Conservation (phyloP, 2,329 filamentous ascomycete species). For the Monascus ruber region DNA sequence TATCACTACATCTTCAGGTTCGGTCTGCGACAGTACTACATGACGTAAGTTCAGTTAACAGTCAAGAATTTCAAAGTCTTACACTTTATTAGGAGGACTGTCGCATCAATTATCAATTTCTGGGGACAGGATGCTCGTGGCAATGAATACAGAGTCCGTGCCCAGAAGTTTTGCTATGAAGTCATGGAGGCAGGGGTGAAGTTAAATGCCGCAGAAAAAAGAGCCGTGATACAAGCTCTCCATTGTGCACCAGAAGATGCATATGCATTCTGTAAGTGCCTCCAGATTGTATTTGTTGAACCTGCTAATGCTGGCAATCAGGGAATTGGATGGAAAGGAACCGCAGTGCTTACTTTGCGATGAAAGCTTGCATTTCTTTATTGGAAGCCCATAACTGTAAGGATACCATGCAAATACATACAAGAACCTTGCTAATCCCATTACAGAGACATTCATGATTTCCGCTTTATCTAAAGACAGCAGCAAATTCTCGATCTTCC, state of each 20-base stretch:
- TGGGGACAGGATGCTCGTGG: constrained; percentile 11
- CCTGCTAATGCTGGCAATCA: constrained; percentile 4
- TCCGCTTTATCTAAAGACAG: too few relatives aligned
- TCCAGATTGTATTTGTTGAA: background rate
- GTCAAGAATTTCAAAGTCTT: background rate
- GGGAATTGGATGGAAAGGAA: constrained; percentile 12
- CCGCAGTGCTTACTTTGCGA: constrained; percentile 11
- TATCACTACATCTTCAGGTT: constrained; percentile 15
- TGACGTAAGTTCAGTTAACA: constrained; percentile 10
- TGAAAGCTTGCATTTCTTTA: constrained; percentile 10
- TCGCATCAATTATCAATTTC: constrained; percentile 10
- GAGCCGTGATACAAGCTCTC: constrained; percentile 7
- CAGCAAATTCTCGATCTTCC: too few relatives aligned
- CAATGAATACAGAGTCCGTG: constrained; percentile 4
- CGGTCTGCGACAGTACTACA: constrained; percentile 16
- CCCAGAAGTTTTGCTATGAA: constrained; percentile 12
- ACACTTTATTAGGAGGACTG: constrained; percentile 6
- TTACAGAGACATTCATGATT: too few relatives aligned
- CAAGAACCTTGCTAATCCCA: too few relatives aligned
- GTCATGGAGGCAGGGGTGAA: constrained; percentile 10
- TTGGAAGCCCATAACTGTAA: constrained; percentile 6
- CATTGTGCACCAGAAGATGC: constrained; percentile 11
- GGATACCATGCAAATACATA: background rate
- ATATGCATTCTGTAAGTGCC: constrained; percentile 14
- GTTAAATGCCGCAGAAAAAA: constrained; percentile 11